These are phyloP conservation scores for Fimicolochytrium jonesii DNA, from an alignment of 192 early-diverging fungal species.

Conservation along the genomic window DNA sequence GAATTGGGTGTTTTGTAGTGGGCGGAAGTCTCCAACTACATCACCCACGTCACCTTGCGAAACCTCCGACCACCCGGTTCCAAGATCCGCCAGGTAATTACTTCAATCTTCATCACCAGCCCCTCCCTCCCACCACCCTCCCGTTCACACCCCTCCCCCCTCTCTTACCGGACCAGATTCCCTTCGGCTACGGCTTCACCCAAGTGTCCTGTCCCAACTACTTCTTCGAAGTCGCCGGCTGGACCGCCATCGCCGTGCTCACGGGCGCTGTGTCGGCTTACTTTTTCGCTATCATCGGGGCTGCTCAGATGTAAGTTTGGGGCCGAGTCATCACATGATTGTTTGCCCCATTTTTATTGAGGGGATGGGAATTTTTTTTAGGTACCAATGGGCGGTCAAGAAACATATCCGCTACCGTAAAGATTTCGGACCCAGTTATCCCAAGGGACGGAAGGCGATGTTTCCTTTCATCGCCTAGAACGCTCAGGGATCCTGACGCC, in stretches of 20 bases:
- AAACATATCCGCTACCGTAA: conserved; percentile 87
- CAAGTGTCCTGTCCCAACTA: conserved; percentile 92
- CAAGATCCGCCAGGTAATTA: conserved; percentile 54
- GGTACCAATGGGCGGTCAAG: conserved; percentile 92
- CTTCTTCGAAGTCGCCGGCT: conserved; percentile 81
- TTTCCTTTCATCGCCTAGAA: conserved; percentile 34
- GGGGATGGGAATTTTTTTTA: too few relatives aligned
- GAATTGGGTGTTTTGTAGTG: conserved; percentile 45
- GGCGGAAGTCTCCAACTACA: conserved; percentile 81
- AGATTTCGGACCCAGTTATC: conserved; percentile 85
- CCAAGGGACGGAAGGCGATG: conserved; percentile 68
- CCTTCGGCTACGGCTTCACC: conserved; percentile 87
- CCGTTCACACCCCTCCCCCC: background rate
- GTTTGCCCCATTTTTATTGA: too few relatives aligned
- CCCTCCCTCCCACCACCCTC: background rate
- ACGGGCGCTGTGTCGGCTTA: conserved; percentile 56
- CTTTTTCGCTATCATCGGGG: conserved; percentile 27
- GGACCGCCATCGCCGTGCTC: conserved; percentile 69
- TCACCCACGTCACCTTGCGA: conserved; percentile 80
- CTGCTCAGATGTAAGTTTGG: conserved; percentile 23
- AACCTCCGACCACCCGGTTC: conserved; percentile 89
- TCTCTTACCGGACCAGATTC: conserved; percentile 52
- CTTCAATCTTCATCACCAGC: background rate
- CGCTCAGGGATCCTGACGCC: too few relatives aligned
- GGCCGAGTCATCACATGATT: too few relatives aligned